Base-by-base conservation (phyloP, 1,284 basidiomycete genomes). In the Cystobasidium slooffiae region DNA sequence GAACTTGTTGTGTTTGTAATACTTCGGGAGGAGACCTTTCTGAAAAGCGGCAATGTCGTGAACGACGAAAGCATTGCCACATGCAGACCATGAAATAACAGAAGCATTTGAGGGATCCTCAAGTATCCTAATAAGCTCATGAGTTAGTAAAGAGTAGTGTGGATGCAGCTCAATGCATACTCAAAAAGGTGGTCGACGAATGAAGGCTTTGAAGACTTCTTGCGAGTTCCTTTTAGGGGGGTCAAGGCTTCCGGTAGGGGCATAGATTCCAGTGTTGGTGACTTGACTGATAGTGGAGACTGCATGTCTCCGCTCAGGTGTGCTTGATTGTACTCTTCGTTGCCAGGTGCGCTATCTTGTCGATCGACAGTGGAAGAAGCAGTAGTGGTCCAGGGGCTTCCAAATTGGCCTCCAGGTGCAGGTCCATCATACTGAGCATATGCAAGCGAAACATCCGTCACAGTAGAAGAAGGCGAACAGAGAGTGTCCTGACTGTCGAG, bases 1-100 rank as follows among this genome's bases (percentile, higher is more conserved):
- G 80, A 83, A 84, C 74, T 85, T 84, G 75, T 82, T 82, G 74
- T 84, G 84, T 77, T 84, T 84, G 82, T 84, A 84, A 74, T 80
- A 84, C 51, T 83, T 81, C 0, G 84, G 84, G 2, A 85, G 77
- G 7, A 83, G 41, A 16, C 47, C 5, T 43, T 37, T 44, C 18
- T 51, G 79, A 68, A 85, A 84, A 65, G 83, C 82, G 41, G 80
- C 81, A 0, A 84, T 83, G 69, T 84, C 82, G 41, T 81, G 81
- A 46, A 84, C 83, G 6, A 83, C 81, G 77, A 85, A 84, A 7
- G 81, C 81, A 9, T 80, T 79, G 9, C 84, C 84, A 52, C 82
- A 81, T 1, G 79, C 74, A 0, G 80, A 81, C 84, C 84, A 84
- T 49, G 80, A 77, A 51, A 84, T 81, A 66, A 83, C 47, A 39